Evolutionary conservation across 2,329 filamentous ascomycete species (phyloP).

Genomic region (Paraphoma chrysanthemicola): DNA sequence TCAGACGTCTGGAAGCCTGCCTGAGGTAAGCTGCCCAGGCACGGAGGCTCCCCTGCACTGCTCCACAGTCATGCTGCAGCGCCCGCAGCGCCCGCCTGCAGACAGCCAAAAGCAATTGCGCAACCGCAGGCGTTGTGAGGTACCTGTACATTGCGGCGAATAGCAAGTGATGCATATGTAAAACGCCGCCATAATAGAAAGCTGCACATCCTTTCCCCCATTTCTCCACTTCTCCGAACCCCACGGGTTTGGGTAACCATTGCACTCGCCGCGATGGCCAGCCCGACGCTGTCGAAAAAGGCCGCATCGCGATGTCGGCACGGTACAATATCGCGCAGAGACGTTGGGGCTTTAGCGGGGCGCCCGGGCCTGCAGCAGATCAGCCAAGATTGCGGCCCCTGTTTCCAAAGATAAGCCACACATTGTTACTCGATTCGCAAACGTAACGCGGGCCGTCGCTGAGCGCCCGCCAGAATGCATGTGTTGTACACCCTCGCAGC

Average conservation of each 20-base stretch:
- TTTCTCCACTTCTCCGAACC: conserved; percentile 21
- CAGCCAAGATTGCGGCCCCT: conserved; percentile 30
- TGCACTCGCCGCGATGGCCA: conserved; percentile 6
- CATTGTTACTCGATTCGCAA: conserved; percentile 35
- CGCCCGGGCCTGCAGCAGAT: conserved; percentile 29
- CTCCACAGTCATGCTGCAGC: conserved; percentile 30
- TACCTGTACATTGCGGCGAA: conserved; percentile 13
- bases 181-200: conserved; percentile 13
- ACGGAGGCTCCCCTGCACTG: conserved; percentile 16
- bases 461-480: conserved; percentile 13
- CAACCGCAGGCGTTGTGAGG: neutral
- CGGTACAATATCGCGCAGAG: conserved; percentile 25
- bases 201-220: conserved; percentile 6
- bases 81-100: conserved; percentile 13
- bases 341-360: conserved; percentile 31
- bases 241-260: conserved; percentile 31
- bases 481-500: conserved; percentile 9
- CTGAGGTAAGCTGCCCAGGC: conserved; percentile 14
- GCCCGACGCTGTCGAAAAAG: conserved; percentile 24
- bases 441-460: conserved; percentile 42
- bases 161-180: conserved; percentile 15
- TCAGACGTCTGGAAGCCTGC: neutral
- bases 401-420: conserved; percentile 33
- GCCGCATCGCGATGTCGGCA: conserved; percentile 43
- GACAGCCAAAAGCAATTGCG: conserved; percentile 1